Conservation (phyloP, 2,329 filamentous ascomycete species). For the Aspergillus jensenii region DNA sequence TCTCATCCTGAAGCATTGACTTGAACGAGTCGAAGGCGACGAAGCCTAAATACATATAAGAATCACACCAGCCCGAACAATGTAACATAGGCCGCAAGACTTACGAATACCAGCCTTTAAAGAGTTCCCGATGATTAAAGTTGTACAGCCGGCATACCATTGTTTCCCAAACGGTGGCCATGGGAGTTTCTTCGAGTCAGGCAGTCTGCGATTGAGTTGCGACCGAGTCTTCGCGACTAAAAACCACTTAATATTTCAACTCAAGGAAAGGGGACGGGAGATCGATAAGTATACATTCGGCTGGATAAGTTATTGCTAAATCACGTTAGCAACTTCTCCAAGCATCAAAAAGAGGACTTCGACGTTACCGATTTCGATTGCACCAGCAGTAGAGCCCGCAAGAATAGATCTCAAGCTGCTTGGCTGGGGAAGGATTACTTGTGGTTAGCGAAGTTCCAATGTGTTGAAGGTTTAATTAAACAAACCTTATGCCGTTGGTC, state of each 20-base stretch:
- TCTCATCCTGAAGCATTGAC: constrained; percentile 71
- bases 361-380: constrained; percentile 80
- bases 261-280: background rate
- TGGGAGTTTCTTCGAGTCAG: constrained; percentile 81
- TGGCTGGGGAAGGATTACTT: constrained; percentile 53
- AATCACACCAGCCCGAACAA: background rate
- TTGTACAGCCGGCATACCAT: constrained; percentile 98
- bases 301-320: constrained; percentile 84
- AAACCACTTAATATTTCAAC: constrained; percentile 24
- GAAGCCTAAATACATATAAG: constrained; percentile 59
- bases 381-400: constrained; percentile 89
- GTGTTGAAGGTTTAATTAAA: background rate
- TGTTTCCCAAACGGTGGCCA: constrained; percentile 91
- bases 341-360: background rate
- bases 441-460: background rate
- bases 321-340: constrained; percentile 22
- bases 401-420: constrained; percentile 86
- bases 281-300: constrained; percentile 65
- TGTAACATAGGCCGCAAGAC: constrained; percentile 33
- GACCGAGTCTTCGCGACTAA: constrained; percentile 89
- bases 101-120: constrained; percentile 91
- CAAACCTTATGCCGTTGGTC: constrained; percentile 40
- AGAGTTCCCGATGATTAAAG: constrained; percentile 93
- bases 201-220: constrained; percentile 83
- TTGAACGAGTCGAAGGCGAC: constrained; percentile 97